A percentile compares a stretch with the other conserved stretches of the same genome.
These are phyloP conservation scores for Penicillium sp. DNA, from an alignment of 2,329 filamentous ascomycete genomes.

Conservation along the genomic window DNA sequence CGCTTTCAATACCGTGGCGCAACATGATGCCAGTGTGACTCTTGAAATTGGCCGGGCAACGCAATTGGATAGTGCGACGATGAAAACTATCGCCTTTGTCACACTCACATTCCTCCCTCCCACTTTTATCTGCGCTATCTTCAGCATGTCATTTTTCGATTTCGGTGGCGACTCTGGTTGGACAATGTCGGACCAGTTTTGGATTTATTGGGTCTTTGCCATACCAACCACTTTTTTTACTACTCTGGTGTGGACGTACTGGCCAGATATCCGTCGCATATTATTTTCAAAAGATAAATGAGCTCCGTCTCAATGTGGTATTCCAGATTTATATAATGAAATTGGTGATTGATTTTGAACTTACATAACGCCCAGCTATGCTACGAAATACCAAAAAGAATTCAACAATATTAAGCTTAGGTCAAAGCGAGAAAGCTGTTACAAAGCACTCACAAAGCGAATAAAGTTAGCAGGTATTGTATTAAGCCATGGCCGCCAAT, in stretches of 20 bases:
- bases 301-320: not conserved
- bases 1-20: slow-evolving; percentile 34
- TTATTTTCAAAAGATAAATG: not conserved
- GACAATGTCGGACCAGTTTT: slow-evolving; percentile 27
- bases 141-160: slow-evolving; percentile 37
- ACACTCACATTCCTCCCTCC: slow-evolving; percentile 53
- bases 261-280: slow-evolving; percentile 6
- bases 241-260: slow-evolving; percentile 20
- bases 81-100: slow-evolving; percentile 53
- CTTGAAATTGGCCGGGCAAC: slow-evolving; percentile 31
- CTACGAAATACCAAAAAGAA: too few species aligned
- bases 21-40: slow-evolving; percentile 24
- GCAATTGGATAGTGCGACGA: slow-evolving; percentile 49
- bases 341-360: too few species aligned
- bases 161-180: slow-evolving; percentile 21
- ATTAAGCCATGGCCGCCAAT: not conserved
- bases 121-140: slow-evolving; percentile 49
- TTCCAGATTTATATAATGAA: too few species aligned
- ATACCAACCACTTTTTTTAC: slow-evolving; percentile 25
- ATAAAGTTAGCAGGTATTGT: not conserved
- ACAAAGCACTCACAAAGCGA: too few species aligned
- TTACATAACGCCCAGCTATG: too few species aligned
- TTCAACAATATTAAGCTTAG: too few species aligned
- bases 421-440: too few species aligned
- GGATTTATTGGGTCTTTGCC: slow-evolving; percentile 34